These are phyloP conservation scores for Fusarium palustre DNA, from an alignment of 2,329 filamentous ascomycete species.

Conservation along the genomic window DNA sequence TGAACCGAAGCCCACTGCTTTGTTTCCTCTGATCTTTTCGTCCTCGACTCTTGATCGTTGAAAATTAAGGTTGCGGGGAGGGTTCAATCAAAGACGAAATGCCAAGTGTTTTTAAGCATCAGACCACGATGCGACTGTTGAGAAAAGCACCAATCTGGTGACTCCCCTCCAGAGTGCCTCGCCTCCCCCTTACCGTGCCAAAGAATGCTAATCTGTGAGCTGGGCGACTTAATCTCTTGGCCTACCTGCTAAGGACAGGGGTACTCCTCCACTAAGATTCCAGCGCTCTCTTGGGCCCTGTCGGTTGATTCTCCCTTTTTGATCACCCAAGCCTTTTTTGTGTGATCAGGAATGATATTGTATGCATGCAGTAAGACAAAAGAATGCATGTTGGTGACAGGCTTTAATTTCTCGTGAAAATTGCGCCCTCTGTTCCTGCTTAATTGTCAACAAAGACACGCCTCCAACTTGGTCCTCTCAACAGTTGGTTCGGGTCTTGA, in stretches of 20 bases:
- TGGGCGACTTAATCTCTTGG: conserved; percentile 20
- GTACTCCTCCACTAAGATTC: conserved; percentile 1
- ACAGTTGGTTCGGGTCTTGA: not conserved
- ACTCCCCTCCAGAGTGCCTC: not conserved
- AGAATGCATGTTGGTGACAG: not conserved
- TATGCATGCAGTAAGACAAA: not conserved
- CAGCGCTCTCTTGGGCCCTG: not conserved
- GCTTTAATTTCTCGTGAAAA: no score
- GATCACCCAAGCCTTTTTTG: not conserved
- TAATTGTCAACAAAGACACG: not conserved
- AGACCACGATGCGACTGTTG: not conserved
- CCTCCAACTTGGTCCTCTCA: not conserved
- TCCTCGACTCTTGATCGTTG: not conserved
- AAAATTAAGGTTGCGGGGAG: conserved; percentile 19
- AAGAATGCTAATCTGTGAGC: conserved; percentile 1
- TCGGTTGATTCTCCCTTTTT: not conserved
- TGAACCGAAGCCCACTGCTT: not conserved
- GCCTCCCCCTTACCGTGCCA: conserved; percentile 21
- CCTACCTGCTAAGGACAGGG: not conserved
- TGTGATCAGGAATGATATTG: not conserved
- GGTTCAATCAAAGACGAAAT: not conserved
- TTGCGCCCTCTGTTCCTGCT: not conserved
- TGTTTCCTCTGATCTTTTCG: not conserved
- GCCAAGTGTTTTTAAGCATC: conserved; percentile 17
- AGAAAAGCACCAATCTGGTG: conserved; percentile 13